Evolutionary conservation across 2,329 filamentous ascomycete genomes (phyloP), one percentile per base, ranked within the genome.

Genomic region (Rhinocladiella similis): DNA sequence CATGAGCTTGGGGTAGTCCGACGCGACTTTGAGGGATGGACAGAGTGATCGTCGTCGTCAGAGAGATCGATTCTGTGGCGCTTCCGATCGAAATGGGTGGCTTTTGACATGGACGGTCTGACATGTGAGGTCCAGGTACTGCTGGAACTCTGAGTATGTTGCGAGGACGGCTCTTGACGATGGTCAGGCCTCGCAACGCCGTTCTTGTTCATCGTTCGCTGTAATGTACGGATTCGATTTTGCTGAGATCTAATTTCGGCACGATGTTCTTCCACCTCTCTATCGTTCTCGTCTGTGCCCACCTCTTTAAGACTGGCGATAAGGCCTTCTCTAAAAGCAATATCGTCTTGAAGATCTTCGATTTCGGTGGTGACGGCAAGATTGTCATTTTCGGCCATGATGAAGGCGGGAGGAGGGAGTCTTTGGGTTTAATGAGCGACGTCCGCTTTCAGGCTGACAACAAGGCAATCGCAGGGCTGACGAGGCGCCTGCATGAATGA

Each of bases 11-110:
- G 65, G 4, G 60, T 62, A 14, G 62, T 57, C 33, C 59, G 61
- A 22, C 62, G 58, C 43, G 65, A 66, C 54, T 66, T 66, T 46
- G 51, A 49, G 12, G 60, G 35, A 14, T 27, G 36, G 18, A 13
- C 13, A 35, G 19, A 29, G 18, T 41, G 14, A n/a, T 53, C 51
- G 12, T 53, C 29, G 27, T 61, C 49, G 35, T 54, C 25, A 19
- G 52, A 54, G 22, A 54, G 48, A 43, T 59, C 48, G 10, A n/a
- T 52, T 54, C 62, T 53, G 20, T 50, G 57, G 45, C 64, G 59
- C 51, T 66, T 66, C 39, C 63, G 52, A 42, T 52, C 59, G 14
- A 46, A 41, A 3, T 62, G 41, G n/a, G 47, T 51, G 29, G 20
- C 43, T 6, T 25, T 46, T 16, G 56, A 36, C 5, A 33, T 57